These are phyloP conservation scores for Microcos paniculata DNA, from an alignment of 345 rosid genomes.

Conservation along the genomic window DNA sequence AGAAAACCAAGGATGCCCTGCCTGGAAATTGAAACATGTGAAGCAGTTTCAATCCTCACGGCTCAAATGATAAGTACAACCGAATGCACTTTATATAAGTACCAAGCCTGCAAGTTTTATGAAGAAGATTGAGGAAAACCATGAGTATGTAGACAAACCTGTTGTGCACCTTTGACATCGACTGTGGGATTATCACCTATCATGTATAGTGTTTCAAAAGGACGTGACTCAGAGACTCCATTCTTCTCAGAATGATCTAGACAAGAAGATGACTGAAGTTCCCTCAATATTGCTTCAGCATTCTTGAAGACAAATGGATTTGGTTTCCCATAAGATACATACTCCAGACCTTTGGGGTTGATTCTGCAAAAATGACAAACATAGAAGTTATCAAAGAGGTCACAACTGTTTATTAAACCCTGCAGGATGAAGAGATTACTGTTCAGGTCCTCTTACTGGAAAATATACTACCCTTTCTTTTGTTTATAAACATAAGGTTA, in stretches of 20 bases:
- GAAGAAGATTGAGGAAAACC: background rate
- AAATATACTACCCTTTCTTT: background rate
- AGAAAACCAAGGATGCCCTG: constrained; percentile 51
- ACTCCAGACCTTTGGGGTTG: constrained; percentile 35
- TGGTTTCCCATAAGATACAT: constrained; percentile 43
- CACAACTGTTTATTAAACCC: background rate
- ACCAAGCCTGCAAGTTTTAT: background rate
- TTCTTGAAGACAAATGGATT: constrained; percentile 45
- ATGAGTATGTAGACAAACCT: constrained; percentile 1
- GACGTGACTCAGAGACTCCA: constrained; percentile 8
- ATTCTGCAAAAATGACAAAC: constrained; percentile 29
- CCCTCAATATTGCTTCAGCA: constrained; percentile 35
- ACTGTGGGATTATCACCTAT: constrained; percentile 50
- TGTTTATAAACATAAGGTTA: background rate
- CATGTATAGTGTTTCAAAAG: constrained; percentile 42
- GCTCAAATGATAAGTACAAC: background rate
- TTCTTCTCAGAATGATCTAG: constrained; percentile 8
- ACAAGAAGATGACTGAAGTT: constrained; percentile 22
- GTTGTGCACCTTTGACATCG: constrained; percentile 44
- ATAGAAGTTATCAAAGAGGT: background rate
- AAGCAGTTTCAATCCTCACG: background rate
- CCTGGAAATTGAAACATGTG: constrained; percentile 25
- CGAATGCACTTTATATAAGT: constrained; percentile 15
- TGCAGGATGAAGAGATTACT: background rate
- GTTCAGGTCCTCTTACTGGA: background rate